Percentiles rank a stretch among this genome's conserved stretches.
These are phyloP conservation scores for Diaporthe nobilis DNA, from an alignment of 2,329 filamentous ascomycete species.

Conservation along the genomic window DNA sequence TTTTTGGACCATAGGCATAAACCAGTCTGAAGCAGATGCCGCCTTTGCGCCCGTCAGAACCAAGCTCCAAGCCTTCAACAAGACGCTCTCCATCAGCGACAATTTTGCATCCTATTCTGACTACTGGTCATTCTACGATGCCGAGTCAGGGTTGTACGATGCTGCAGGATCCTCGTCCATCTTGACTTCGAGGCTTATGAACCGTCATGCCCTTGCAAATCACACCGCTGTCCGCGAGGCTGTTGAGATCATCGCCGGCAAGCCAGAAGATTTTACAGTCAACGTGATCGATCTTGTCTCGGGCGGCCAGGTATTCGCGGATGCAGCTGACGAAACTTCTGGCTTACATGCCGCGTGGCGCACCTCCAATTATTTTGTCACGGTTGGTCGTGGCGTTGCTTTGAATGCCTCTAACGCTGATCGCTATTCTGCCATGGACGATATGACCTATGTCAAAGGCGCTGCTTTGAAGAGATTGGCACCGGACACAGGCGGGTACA, in stretches of 20 bases:
- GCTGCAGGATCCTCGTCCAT: background rate
- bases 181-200: background rate
- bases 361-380: background rate
- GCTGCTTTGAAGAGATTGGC: slow-evolving; percentile 25
- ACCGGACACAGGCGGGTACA: slow-evolving; percentile 46
- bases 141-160: background rate
- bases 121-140: slow-evolving; percentile 24
- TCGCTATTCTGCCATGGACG: background rate
- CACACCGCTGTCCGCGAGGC: background rate
- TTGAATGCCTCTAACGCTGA: background rate
- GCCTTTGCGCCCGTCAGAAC: background rate
- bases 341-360: background rate
- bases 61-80: background rate
- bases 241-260: background rate
- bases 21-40: background rate
- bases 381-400: background rate
- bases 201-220: background rate
- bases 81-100: background rate
- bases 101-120: background rate
- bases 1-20: background rate
- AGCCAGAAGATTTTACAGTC: background rate
- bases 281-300: background rate
- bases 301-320: slow-evolving; percentile 12
- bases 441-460: background rate
- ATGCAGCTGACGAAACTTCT: background rate